phyloP scores from a whole-genome alignment of 2,329 filamentous ascomycete genomes.

The Chlorencoelia australis region DNA sequence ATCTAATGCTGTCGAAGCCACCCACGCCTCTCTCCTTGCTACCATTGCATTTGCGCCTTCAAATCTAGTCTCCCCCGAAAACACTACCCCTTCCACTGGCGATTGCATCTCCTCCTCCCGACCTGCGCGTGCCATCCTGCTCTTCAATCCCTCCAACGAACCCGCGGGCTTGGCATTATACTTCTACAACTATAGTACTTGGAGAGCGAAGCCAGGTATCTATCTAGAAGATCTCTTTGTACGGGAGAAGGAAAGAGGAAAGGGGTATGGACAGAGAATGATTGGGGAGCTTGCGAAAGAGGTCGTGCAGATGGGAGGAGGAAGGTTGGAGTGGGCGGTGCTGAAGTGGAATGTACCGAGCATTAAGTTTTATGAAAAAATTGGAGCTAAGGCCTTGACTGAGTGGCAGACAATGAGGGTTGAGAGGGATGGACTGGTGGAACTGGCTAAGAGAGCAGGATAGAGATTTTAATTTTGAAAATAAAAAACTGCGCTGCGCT shows the following conservation, averaged over 20 bases:
- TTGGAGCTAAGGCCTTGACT: slow-evolving; percentile 53
- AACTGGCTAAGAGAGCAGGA: slow-evolving; percentile 35
- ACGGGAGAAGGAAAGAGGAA: slow-evolving; percentile 54
- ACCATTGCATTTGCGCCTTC: slow-evolving; percentile 69
- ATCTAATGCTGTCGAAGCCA: slow-evolving; percentile 65
- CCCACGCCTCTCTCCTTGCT: slow-evolving; percentile 56
- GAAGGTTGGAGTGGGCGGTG: slow-evolving; percentile 80
- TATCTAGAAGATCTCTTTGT: slow-evolving; percentile 95
- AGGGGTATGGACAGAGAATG: slow-evolving; percentile 70
- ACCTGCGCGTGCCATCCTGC: slow-evolving; percentile 69
- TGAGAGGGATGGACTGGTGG: slow-evolving; percentile 53
- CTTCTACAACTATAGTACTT: slow-evolving; percentile 94
- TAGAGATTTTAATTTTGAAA: slow-evolving; percentile 1
- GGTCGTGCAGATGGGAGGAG: slow-evolving; percentile 60
- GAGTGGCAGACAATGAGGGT: slow-evolving; percentile 71
- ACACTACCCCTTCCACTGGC: slow-evolving; percentile 32
- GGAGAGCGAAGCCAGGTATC: slow-evolving; percentile 77
- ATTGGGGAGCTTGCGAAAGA: slow-evolving; percentile 71
- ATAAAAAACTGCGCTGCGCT: no score
- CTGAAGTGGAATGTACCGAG: slow-evolving; percentile 89
- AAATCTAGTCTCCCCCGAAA: slow-evolving; percentile 33
- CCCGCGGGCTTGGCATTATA: slow-evolving; percentile 74
- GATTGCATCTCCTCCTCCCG: slow-evolving; percentile 44
- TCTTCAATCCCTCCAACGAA: slow-evolving; percentile 37
- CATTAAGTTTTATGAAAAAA: slow-evolving; percentile 72